A percentile compares a stretch with the other conserved stretches of the same genome.
These are phyloP conservation scores for Keithomyces neogunnii DNA, from an alignment of 2,329 filamentous ascomycete genomes.

Conservation along the genomic window DNA sequence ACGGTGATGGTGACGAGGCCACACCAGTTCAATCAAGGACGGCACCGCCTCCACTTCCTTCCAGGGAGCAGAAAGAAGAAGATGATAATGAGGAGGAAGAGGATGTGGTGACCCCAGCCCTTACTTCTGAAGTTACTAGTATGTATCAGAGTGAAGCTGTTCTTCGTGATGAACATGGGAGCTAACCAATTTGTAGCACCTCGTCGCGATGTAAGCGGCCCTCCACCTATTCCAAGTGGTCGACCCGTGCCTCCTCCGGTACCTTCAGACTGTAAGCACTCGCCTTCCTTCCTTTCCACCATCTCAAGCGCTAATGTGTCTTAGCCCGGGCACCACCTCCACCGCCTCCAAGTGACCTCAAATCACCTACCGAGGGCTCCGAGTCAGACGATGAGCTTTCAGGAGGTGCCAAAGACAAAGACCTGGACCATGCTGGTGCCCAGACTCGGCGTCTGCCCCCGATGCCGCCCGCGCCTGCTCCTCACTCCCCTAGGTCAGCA, in stretches of 20 bases:
- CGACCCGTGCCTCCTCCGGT: conserved; percentile 49
- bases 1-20: not conserved
- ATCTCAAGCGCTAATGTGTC: not conserved
- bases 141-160: not conserved
- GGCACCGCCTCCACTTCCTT: conserved; percentile 21
- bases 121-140: conserved; percentile 14
- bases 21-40: conserved; percentile 14
- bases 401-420: conserved; percentile 35
- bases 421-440: conserved; percentile 27
- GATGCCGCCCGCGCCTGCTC: conserved; percentile 29
- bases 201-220: conserved; percentile 22
- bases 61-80: conserved; percentile 13
- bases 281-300: not conserved
- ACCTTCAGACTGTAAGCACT: conserved; percentile 50
- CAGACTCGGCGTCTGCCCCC: conserved; percentile 26
- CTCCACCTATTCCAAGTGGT: conserved; percentile 40
- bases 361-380: conserved; percentile 68
- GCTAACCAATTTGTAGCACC: conserved; percentile 24
- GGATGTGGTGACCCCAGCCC: conserved; percentile 25
- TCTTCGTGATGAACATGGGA: not conserved
- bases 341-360: conserved; percentile 41
- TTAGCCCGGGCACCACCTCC: conserved; percentile 56
- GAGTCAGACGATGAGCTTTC: conserved; percentile 86
- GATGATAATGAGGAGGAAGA: conserved; percentile 27
- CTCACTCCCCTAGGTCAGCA: conserved; percentile 22